A percentile compares a stretch with the other conserved stretches of the same genome.
Evolutionary conservation across 768 basidiomycete species (phyloP).

Genomic region (Asterophora parasitica): DNA sequence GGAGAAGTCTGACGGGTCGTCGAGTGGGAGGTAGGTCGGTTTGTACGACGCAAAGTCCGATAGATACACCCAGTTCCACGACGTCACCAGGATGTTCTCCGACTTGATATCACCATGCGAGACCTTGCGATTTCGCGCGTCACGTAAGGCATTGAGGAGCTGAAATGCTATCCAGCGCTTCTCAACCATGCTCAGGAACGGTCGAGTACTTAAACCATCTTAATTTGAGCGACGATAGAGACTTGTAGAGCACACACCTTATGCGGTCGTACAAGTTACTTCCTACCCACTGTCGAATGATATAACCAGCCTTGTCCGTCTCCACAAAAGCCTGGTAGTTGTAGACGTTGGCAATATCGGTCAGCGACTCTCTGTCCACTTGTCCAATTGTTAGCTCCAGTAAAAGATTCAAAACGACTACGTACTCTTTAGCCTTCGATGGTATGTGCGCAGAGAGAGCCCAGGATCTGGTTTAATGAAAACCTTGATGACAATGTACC

Average conservation of each 20-base stretch:
- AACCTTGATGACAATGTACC: slow-evolving; percentile 86
- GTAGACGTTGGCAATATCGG: slow-evolving; percentile 85
- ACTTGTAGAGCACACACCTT: slow-evolving; percentile 53
- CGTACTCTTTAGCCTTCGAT: slow-evolving; percentile 71
- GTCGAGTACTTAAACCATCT: slow-evolving; percentile 68
- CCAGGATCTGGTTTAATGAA: slow-evolving; percentile 93
- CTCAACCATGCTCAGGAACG: slow-evolving; percentile 86
- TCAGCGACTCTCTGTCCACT: slow-evolving; percentile 85
- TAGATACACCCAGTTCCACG: slow-evolving; percentile 93
- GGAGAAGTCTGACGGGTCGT: slow-evolving; percentile 96
- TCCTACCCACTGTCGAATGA: slow-evolving; percentile 91
- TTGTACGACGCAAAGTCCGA: slow-evolving; percentile 97
- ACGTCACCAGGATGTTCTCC: slow-evolving; percentile 93
- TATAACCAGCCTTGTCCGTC: slow-evolving; percentile 93
- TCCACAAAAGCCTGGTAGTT: slow-evolving; percentile 87
- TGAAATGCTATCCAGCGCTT: slow-evolving; percentile 99
- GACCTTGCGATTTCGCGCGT: slow-evolving; percentile 80
- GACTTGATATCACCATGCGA: slow-evolving; percentile 98
- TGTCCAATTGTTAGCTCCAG: background rate
- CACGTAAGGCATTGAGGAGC: slow-evolving; percentile 77
- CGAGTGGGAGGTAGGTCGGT: slow-evolving; percentile 89
- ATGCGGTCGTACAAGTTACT: slow-evolving; percentile 96
- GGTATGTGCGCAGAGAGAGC: slow-evolving; percentile 68
- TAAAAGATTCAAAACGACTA: slow-evolving; percentile 8
- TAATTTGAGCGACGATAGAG: background rate